Evolutionary conservation across 768 basidiomycete species (phyloP).

Genomic region (Exsudoporus frostii): DNA sequence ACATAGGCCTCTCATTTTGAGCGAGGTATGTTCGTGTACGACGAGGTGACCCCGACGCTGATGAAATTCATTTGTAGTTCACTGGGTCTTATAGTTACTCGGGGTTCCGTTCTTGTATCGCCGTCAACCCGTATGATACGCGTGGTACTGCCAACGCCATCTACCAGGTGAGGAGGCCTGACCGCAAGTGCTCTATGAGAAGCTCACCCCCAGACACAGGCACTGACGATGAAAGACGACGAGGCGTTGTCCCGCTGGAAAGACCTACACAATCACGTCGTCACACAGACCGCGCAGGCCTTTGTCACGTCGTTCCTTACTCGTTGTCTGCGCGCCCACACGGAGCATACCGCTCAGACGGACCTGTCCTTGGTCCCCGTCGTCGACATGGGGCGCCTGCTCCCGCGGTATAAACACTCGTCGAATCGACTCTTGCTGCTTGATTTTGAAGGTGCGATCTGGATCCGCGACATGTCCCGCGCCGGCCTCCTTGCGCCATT

Average conservation of each 20-base stretch:
- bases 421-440: conserved; percentile 63
- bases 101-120: conserved; percentile 83
- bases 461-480: conserved; percentile 56
- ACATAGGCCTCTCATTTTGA: conserved; percentile 72
- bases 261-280: conserved; percentile 83
- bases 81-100: conserved; percentile 84
- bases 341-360: conserved; percentile 50
- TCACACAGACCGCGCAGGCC: conserved; percentile 81
- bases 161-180: conserved; percentile 36
- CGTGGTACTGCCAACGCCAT: conserved; percentile 84
- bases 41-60: background rate
- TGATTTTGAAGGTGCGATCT: conserved; percentile 81
- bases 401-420: conserved; percentile 67
- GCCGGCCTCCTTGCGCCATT: conserved; percentile 42
- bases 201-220: conserved; percentile 31
- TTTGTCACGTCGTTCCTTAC: conserved; percentile 80
- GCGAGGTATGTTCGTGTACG: conserved; percentile 51
- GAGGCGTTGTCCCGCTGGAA: conserved; percentile 77
- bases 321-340: conserved; percentile 67
- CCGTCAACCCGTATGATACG: conserved; percentile 83
- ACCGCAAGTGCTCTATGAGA: background rate
- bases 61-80: conserved; percentile 45
- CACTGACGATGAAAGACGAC: conserved; percentile 72
- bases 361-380: conserved; percentile 35
- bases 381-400: conserved; percentile 47